Base-by-base conservation (phyloP, 2,329 filamentous ascomycete genomes). In the Sordariomycetes sp. region DNA sequence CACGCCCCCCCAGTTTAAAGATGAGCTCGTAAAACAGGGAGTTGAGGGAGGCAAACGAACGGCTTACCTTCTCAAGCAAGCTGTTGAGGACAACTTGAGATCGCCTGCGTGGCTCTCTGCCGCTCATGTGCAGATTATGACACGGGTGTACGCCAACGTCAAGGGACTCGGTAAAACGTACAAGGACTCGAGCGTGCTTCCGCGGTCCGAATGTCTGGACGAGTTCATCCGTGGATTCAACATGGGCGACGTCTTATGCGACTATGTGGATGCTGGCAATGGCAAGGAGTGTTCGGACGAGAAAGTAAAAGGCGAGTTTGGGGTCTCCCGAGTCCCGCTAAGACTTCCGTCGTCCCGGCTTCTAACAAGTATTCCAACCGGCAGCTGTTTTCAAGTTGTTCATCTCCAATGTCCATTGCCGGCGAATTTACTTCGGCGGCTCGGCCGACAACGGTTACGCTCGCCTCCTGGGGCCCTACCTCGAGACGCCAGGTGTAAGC, bases 201-300 rank as follows among this genome's bases (percentile, higher is more conserved):
- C 55, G 10, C 58, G 65, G 10, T 52, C 61, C 3, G 60, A 61
- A 7, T 60, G 61, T 0, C 61, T 74, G 45, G 58, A 62, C 24
- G 61, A 64, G 1, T 75, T 74, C 58, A 65, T 73, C 15, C 69
- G 68, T 20, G 72, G 71, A 0, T 73, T 74, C 63, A 74, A 74
- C 56, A 72, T 69, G 61, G 67, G 65, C 24, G 60, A 68, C 53
- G 56, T 63, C 1, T 57, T 69, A 22, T 72, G 68, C 59, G 70
- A 74, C 45, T 72, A 69, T 57, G 65, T 73, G 25, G 70, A 74
- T 63, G 71, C 69, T 10, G 72, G 72, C 6, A 65, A 69, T 57
- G 71, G 71, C 10, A 74, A 74, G 57, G 71, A 74, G 59, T 74
- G 71, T 53, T 64, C 70, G 1, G 72, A 74, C 61, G 66, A 68